phyloP scores from a whole-genome alignment of 768 basidiomycete genomes.

The Leccinum pellstonianum region DNA sequence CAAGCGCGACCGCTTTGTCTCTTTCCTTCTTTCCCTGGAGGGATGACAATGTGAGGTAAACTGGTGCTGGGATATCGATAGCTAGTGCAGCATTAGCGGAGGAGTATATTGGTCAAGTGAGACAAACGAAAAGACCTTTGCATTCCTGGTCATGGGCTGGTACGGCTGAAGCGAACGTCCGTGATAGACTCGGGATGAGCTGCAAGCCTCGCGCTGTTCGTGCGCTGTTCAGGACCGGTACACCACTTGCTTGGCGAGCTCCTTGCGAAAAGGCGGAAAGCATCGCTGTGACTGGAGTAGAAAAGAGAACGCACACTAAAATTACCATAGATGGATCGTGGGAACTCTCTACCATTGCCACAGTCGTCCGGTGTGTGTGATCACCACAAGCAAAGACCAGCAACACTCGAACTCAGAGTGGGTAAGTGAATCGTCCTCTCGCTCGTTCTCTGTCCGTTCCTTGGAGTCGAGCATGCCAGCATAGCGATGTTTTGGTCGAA shows the following conservation, averaged over 20 bases:
- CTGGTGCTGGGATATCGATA: slow-evolving; percentile 41
- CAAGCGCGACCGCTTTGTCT: slow-evolving; percentile 57
- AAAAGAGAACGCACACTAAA: background rate
- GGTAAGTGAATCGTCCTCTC: slow-evolving; percentile 36
- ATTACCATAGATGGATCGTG: slow-evolving; percentile 28
- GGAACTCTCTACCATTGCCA: slow-evolving; percentile 15
- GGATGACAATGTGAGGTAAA: slow-evolving; percentile 62
- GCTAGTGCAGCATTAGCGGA: slow-evolving; percentile 30
- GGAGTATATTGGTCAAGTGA: slow-evolving; percentile 1
- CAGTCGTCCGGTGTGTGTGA: background rate
- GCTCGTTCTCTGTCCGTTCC: background rate
- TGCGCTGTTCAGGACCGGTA: background rate
- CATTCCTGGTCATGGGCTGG: slow-evolving; percentile 6
- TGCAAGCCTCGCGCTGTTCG: background rate
- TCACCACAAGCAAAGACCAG: slow-evolving; percentile 10
- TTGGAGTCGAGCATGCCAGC: background rate
- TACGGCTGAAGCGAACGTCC: slow-evolving; percentile 12
- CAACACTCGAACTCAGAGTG: slow-evolving; percentile 34
- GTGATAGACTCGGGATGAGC: slow-evolving; percentile 5
- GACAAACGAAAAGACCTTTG: slow-evolving; percentile 18
- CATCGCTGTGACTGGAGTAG: slow-evolving; percentile 11
- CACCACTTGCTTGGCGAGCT: slow-evolving; percentile 13
- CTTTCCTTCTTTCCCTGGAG: slow-evolving; percentile 45
- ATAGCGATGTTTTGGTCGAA: background rate
- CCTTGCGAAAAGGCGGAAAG: slow-evolving; percentile 17